Conservation (phyloP, 441 rosid species). For the Jatropha podagrica region DNA sequence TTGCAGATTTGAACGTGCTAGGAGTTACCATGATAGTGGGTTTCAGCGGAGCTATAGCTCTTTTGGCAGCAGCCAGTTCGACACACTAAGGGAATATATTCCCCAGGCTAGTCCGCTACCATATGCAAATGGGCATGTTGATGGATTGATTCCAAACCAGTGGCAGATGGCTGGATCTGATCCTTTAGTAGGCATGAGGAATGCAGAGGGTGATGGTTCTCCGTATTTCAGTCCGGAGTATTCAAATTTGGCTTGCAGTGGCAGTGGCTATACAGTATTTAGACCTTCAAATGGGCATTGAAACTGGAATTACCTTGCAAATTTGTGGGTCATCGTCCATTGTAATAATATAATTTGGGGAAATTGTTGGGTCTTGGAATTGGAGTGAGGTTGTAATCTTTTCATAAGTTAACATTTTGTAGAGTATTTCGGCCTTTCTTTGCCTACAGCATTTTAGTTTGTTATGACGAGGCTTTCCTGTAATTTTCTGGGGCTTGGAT, state of each 20-base stretch:
- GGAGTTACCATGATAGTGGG: slow-evolving; percentile 57
- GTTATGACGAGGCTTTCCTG: slow-evolving; percentile 1
- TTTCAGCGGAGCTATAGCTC: slow-evolving; percentile 49
- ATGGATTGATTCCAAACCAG: slow-evolving; percentile 50
- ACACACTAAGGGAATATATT: slow-evolving; percentile 46
- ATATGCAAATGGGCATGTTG: slow-evolving; percentile 61
- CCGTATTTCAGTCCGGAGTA: slow-evolving; percentile 47
- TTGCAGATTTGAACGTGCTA: slow-evolving; percentile 60
- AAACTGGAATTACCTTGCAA: slow-evolving; percentile 20
- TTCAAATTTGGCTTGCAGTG: slow-evolving; percentile 49
- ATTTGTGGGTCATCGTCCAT: slow-evolving; percentile 14
- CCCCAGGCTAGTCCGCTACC: slow-evolving; percentile 47
- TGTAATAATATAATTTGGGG: slow-evolving; percentile 28
- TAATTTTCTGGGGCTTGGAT: slow-evolving; percentile 6
- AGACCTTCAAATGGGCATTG: slow-evolving; percentile 79
- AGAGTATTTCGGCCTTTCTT: slow-evolving; percentile 41
- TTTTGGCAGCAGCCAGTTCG: slow-evolving; percentile 45
- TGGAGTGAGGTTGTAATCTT: slow-evolving; percentile 32
- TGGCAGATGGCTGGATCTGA: slow-evolving; percentile 72
- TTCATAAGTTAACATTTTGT: slow-evolving; percentile 42
- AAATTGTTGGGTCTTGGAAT: slow-evolving; percentile 24
- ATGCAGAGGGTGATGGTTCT: slow-evolving; percentile 46
- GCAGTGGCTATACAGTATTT: slow-evolving; percentile 60
- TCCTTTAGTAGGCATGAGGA: slow-evolving; percentile 55
- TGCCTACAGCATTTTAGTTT: slow-evolving; percentile 33